Base-by-base conservation (phyloP, 257 asterid genomes). In the Solanum ossicruentum region DNA sequence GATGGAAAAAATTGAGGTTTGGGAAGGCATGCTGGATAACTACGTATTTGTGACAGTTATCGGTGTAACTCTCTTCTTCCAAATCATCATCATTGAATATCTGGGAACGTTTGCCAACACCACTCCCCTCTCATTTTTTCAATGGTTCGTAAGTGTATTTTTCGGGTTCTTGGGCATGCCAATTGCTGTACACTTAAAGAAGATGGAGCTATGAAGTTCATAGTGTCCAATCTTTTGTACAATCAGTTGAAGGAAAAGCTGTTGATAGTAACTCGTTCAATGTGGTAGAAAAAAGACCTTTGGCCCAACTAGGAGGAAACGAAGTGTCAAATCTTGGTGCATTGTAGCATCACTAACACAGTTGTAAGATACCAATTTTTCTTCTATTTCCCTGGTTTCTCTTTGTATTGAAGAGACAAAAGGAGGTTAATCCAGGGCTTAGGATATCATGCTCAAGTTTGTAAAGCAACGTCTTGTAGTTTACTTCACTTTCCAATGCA, bases 1-100 rank as follows among this genome's bases (percentile, higher is more conserved):
- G 78, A 90, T 90, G 92, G 92, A 90, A 80, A 90, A 90, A 72
- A 52, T 87, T n/a, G 88, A 90, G 81, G 92, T 90, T n/a, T 84
- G 89, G 11, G 89, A 90, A 9, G 92, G 92, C 69, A 84, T 90
- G 45, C 86, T 90, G 80, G 87, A 87, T 66, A 90, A 90, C 80
- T 81, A 88, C 1, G 91, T 90, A 11, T 90, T 90, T 60, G 87
- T 88, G 66, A 84, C 57, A 73, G 92, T 90, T 67, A 39, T 90
- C 1, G n/a, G 82, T 23, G 88, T 80, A n/a, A 90, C 91, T 5
- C 80, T 88, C 52, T 12, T 90, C 57, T 90, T 87, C 88, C 92
- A 90, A 77, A 84, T 90, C 87, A 81, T 90, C 41, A 88, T 90
- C 41, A 78, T 90, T 10, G 91, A 90, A 82, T 90, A 84, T 85